Conservation (phyloP, 257 asterid species). For the Petunia axillaris region DNA sequence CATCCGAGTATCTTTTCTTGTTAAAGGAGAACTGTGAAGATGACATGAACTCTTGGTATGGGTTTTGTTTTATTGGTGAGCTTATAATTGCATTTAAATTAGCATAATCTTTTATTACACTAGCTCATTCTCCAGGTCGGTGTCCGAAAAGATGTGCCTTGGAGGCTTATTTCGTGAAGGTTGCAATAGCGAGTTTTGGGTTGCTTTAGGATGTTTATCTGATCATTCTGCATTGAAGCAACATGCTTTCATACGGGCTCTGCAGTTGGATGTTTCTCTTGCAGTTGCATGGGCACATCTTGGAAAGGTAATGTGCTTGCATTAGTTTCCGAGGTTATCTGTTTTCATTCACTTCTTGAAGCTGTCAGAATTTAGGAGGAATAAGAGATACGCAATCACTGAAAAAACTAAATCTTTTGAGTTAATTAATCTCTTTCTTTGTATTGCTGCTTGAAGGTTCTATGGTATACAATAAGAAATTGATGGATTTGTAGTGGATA, state of each 20-base stretch:
- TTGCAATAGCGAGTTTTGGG: constrained; percentile 87
- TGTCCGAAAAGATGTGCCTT: constrained; percentile 93
- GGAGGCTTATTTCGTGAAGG: constrained; percentile 89
- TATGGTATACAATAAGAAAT: too few species aligned
- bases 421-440: neutral
- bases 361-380: neutral
- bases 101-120: constrained; percentile 38
- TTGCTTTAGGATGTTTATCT: constrained; percentile 89
- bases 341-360: constrained; percentile 15
- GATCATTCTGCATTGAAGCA: constrained; percentile 64
- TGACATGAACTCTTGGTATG: constrained; percentile 58
- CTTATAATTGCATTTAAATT: constrained; percentile 29
- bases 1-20: constrained; percentile 63
- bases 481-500: constrained; percentile 6
- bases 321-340: constrained; percentile 16
- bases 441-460: too few species aligned
- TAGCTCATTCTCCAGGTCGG: constrained; percentile 58
- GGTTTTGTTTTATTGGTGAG: constrained; percentile 25
- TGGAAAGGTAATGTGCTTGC: constrained; percentile 69
- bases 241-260: constrained; percentile 88
- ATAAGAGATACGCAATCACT: neutral
- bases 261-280: constrained; percentile 83
- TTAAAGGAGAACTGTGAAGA: constrained; percentile 55
- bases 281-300: constrained; percentile 98
- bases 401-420: constrained; percentile 8